A percentile compares a stretch with the other conserved stretches of the same genome.
phyloP scores from a whole-genome alignment of 208 protist genomes.

The Leishmania mexicana region DNA sequence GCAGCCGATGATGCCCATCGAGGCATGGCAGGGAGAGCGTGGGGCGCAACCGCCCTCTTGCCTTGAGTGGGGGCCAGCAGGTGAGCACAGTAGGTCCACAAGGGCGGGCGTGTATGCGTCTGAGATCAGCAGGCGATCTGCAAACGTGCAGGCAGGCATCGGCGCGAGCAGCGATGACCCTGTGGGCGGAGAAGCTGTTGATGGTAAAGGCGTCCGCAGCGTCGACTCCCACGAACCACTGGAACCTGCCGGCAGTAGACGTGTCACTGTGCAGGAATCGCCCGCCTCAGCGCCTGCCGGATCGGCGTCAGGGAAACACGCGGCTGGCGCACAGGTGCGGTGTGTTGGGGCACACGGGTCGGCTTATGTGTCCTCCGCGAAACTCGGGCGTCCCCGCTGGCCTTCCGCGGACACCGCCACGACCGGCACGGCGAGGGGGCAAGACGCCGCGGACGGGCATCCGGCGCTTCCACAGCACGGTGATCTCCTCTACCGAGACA shows the following conservation, averaged over 20 bases:
- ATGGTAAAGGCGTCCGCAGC: neutral
- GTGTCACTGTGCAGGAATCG: neutral
- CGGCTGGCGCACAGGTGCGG: neutral
- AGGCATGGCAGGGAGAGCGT: neutral
- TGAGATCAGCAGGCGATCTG: neutral
- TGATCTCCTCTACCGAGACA: conserved; percentile 28
- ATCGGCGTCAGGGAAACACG: neutral
- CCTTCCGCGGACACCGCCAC: neutral
- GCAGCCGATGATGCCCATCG: neutral
- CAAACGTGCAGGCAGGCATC: neutral
- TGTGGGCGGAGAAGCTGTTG: neutral
- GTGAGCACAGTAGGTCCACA: neutral
- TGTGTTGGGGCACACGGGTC: neutral
- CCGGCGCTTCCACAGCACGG: conserved; percentile 16
- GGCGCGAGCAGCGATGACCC: neutral
- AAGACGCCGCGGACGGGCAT: neutral
- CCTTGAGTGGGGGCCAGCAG: neutral
- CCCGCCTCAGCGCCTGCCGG: neutral
- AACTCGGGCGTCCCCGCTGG: neutral
- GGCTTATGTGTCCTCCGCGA: neutral
- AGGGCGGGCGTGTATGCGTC: neutral
- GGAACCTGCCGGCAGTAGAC: neutral
- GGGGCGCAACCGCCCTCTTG: neutral
- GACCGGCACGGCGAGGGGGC: neutral
- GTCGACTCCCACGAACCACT: neutral